These are phyloP conservation scores for Kodamaea alishanica DNA, from an alignment of 1,139 yeast species.

Conservation along the genomic window DNA sequence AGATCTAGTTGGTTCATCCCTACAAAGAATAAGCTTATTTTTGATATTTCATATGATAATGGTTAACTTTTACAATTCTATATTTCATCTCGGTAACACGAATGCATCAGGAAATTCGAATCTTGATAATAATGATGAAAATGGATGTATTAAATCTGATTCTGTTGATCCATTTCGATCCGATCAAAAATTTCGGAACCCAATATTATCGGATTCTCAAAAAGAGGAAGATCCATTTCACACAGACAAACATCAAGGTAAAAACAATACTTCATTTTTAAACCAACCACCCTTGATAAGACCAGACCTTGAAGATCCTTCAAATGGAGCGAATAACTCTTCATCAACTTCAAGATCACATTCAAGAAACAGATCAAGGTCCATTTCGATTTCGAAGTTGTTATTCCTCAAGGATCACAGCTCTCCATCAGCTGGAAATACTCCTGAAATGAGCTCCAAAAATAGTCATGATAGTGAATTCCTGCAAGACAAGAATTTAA, in stretches of 20 bases:
- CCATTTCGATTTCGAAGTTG: conserved; percentile 19
- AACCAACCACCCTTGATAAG: not conserved
- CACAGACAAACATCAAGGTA: no score
- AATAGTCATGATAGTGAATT: no score
- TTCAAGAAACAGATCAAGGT: conserved; percentile 13
- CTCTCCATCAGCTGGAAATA: conserved; percentile 1
- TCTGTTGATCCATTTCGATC: not conserved
- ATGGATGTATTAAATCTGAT: not conserved
- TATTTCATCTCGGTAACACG: conserved; percentile 10
- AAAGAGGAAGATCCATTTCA: not conserved
- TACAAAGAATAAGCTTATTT: not conserved
- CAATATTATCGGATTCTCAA: not conserved
- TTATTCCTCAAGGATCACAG: conserved; percentile 16
- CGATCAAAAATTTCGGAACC: not conserved
- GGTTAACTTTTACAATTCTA: conserved; percentile 13
- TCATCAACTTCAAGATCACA: conserved; percentile 1
- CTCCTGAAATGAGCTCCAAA: not conserved
- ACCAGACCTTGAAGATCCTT: not conserved
- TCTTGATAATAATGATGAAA: no score
- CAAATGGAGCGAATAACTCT: not conserved
- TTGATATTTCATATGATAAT: conserved; percentile 4
- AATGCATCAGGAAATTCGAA: not conserved
- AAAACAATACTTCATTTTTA: conserved; percentile 5
- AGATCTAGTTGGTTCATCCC: no score
- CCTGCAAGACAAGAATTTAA: no score